Percentiles rank a stretch among this genome's conserved stretches.
These are phyloP conservation scores for Saxophila tyrrhenica DNA, from an alignment of 495 filamentous ascomycete genomes.

Conservation along the genomic window DNA sequence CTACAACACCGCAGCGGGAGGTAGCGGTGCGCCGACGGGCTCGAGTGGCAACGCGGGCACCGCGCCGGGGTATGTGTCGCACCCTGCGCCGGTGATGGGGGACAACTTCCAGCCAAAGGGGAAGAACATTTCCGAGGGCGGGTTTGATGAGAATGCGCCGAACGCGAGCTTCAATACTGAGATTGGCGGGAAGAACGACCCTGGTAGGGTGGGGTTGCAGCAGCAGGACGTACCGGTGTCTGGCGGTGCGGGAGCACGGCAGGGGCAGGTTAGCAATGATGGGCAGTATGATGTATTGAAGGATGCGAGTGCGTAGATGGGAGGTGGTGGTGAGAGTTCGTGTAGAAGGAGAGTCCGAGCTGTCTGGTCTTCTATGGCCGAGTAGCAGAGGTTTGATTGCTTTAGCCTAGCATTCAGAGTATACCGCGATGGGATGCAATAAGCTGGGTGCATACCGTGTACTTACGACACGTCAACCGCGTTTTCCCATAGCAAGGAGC, in stretches of 20 bases:
- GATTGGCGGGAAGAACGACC: constrained; percentile 51
- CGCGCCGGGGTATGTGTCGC: constrained; percentile 17
- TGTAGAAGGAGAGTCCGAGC: too few relatives aligned
- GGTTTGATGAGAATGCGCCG: constrained; percentile 37
- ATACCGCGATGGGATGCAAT: too few relatives aligned
- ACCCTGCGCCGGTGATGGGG: neutral
- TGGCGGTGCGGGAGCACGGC: constrained; percentile 29
- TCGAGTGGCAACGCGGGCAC: constrained; percentile 28
- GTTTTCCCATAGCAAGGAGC: too few relatives aligned
- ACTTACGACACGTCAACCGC: too few relatives aligned
- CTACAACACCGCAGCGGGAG: constrained; percentile 25
- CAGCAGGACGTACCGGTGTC: constrained; percentile 35
- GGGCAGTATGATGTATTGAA: constrained; percentile 36
- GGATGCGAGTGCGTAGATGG: constrained; percentile 13
- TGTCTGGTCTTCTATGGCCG: too few relatives aligned
- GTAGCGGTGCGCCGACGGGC: neutral
- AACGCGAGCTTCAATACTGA: constrained; percentile 51
- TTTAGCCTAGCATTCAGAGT: too few relatives aligned
- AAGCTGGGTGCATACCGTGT: too few relatives aligned
- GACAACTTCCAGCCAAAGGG: constrained; percentile 40
- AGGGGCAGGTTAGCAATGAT: constrained; percentile 30
- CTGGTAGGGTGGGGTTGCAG: constrained; percentile 41
- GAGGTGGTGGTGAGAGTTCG: too few relatives aligned
- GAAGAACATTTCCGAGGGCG: constrained; percentile 44
- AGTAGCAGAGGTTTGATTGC: too few relatives aligned